Evolutionary conservation across 768 basidiomycete species (phyloP).

Genomic region (Boletus tylopilopsis): DNA sequence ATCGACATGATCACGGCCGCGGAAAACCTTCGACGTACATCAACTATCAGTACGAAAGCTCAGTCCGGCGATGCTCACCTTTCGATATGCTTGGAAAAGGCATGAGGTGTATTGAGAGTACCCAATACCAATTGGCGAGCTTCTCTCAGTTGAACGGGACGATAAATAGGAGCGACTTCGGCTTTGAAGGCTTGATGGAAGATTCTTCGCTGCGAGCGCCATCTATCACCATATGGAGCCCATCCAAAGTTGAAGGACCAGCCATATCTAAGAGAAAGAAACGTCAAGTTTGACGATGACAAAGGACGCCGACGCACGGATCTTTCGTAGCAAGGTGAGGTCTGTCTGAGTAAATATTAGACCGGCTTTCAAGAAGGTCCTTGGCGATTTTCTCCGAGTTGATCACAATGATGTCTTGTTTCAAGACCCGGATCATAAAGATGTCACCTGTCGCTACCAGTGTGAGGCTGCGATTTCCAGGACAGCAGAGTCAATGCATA

Average conservation of each 20-base stretch:
- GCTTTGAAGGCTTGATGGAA: conserved; percentile 24
- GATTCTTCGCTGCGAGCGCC: conserved; percentile 21
- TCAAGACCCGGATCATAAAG: conserved; percentile 20
- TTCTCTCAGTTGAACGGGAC: conserved; percentile 18
- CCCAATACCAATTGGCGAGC: conserved; percentile 16
- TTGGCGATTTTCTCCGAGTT: conserved; percentile 26
- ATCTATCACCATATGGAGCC: conserved; percentile 19
- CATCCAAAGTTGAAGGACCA: conserved; percentile 19
- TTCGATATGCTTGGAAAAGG: conserved; percentile 4
- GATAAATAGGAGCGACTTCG: conserved; percentile 10
- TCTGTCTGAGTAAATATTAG: conserved; percentile 28
- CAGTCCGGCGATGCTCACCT: neutral
- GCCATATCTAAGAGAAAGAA: conserved; percentile 12
- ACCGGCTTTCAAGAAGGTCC: conserved; percentile 29
- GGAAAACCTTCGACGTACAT: neutral
- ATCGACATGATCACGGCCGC: conserved; percentile 29
- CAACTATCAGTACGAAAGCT: conserved; percentile 9
- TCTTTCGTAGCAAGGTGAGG: conserved; percentile 14
- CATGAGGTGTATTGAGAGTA: conserved; percentile 8
- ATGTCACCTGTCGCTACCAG: conserved; percentile 12
- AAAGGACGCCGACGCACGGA: conserved; percentile 6
- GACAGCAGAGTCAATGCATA: neutral
- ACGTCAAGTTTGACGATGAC: neutral
- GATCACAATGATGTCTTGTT: conserved; percentile 20
- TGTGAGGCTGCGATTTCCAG: neutral